These are phyloP conservation scores for Leccinum variicolor DNA, from an alignment of 768 basidiomycete species.

Conservation along the genomic window DNA sequence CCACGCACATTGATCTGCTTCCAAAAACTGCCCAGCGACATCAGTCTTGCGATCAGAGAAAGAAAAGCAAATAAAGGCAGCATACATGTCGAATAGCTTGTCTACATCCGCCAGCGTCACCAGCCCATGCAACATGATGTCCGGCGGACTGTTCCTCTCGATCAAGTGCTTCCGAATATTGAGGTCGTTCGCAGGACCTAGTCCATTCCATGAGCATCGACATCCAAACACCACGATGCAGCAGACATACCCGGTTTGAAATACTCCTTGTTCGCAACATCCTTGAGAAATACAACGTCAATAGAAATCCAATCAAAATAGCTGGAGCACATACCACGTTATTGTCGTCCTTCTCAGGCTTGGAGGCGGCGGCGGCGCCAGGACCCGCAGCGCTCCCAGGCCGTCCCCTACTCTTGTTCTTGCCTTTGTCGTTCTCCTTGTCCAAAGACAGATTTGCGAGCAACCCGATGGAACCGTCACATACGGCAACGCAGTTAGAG, in stretches of 20 bases:
- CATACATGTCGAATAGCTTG: constrained; percentile 80
- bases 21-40: constrained; percentile 53
- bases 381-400: constrained; percentile 20
- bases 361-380: constrained; percentile 4
- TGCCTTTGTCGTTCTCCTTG: constrained; percentile 46
- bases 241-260: constrained; percentile 64
- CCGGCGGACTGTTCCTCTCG: constrained; percentile 76
- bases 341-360: constrained; percentile 54
- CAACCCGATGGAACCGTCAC: constrained; percentile 72
- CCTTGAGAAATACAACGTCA: constrained; percentile 38
- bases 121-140: constrained; percentile 76
- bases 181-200: constrained; percentile 72
- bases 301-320: background rate
- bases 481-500: constrained; percentile 56
- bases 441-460: constrained; percentile 70
- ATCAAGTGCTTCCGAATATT: constrained; percentile 67
- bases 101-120: constrained; percentile 78
- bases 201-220: background rate
- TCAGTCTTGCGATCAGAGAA: background rate
- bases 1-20: constrained; percentile 60
- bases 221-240: background rate
- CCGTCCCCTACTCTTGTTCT: constrained; percentile 33
- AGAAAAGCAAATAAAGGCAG: constrained; percentile 6
- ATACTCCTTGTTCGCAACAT: constrained; percentile 76
- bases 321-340: constrained; percentile 47